phyloP scores from a whole-genome alignment of 1,284 basidiomycete species.

The Porodaedalea pini region DNA sequence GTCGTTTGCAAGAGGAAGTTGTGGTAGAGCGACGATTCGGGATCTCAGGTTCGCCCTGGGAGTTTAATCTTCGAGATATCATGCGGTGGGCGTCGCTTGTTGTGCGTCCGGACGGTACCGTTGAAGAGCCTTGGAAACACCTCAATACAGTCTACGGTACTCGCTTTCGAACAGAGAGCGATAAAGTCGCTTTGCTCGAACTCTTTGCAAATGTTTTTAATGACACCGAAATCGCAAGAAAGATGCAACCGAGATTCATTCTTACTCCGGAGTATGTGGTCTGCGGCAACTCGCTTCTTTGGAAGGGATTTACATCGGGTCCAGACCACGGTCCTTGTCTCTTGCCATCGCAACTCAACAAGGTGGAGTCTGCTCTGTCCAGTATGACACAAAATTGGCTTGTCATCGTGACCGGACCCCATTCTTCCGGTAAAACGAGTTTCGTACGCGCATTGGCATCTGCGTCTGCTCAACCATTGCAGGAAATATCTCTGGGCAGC shows the following conservation, averaged over 20 bases:
- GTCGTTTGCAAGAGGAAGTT: slow-evolving; percentile 67
- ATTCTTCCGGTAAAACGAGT: slow-evolving; percentile 78
- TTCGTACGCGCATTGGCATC: slow-evolving; percentile 72
- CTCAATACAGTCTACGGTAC: slow-evolving; percentile 77
- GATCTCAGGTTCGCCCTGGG: slow-evolving; percentile 90
- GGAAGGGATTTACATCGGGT: slow-evolving; percentile 44
- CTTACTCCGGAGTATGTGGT: slow-evolving; percentile 56
- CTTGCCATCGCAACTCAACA: slow-evolving; percentile 61
- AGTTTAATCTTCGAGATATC: slow-evolving; percentile 97
- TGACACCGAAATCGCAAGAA: slow-evolving; percentile 30
- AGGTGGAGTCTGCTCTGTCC: slow-evolving; percentile 74
- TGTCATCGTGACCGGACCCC: slow-evolving; percentile 80
- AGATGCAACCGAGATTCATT: slow-evolving; percentile 45
- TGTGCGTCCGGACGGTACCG: slow-evolving; percentile 23
- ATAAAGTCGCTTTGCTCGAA: slow-evolving; percentile 57
- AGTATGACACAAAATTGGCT: slow-evolving; percentile 84
- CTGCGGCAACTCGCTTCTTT: slow-evolving; percentile 62
- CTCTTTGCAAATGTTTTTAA: slow-evolving; percentile 68
- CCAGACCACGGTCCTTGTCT: slow-evolving; percentile 44
- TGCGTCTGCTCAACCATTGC: slow-evolving; percentile 64
- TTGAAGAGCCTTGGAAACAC: slow-evolving; percentile 54
- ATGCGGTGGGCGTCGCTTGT: slow-evolving; percentile 84
- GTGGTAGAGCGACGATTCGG: slow-evolving; percentile 71
- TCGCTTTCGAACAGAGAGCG: slow-evolving; percentile 76
- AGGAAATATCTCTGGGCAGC: slow-evolving; percentile 79